Conservation (phyloP, 2,329 filamentous ascomycete genomes). For the Xenosphaeropsis pyriputrescens region DNA sequence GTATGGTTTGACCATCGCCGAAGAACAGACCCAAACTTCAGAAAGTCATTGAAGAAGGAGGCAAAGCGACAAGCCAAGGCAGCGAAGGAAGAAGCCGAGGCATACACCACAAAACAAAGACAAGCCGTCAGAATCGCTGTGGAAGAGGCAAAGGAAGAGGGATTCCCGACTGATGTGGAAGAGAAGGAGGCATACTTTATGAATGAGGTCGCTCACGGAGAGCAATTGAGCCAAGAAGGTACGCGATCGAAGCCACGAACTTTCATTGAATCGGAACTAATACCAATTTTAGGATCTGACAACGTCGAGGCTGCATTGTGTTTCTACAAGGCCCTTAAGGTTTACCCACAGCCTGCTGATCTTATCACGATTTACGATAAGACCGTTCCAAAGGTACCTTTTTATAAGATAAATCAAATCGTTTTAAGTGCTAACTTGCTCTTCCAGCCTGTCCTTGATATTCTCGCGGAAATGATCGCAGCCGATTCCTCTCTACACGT, state of each 20-base stretch:
- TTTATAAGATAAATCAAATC: neutral
- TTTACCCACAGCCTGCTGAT: slow-evolving; percentile 87
- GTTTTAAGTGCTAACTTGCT: slow-evolving; percentile 2
- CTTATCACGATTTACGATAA: slow-evolving; percentile 97
- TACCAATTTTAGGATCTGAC: slow-evolving; percentile 36
- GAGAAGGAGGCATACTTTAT: slow-evolving; percentile 96
- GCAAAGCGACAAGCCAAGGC: slow-evolving; percentile 57
- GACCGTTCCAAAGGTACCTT: slow-evolving; percentile 78
- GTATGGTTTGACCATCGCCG: slow-evolving; percentile 56
- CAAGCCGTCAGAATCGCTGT: slow-evolving; percentile 63
- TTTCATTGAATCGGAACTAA: neutral
- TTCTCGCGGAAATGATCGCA: slow-evolving; percentile 96
- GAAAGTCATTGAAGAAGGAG: slow-evolving; percentile 56
- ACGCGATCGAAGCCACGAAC: slow-evolving; percentile 18
- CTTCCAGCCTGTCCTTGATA: slow-evolving; percentile 70
- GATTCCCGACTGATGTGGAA: slow-evolving; percentile 80
- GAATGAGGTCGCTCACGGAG: slow-evolving; percentile 81
- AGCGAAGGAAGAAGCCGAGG: slow-evolving; percentile 58
- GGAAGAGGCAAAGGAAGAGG: slow-evolving; percentile 73
- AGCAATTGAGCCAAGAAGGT: slow-evolving; percentile 74
- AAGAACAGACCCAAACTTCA: slow-evolving; percentile 48
- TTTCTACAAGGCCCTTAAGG: slow-evolving; percentile 98
- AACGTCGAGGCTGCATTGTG: slow-evolving; percentile 75
- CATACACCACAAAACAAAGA: slow-evolving; percentile 50
- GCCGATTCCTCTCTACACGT: slow-evolving; percentile 65